phyloP scores from a whole-genome alignment of 169 alveolate genomes.

The Plasmodium chabaudi region DNA sequence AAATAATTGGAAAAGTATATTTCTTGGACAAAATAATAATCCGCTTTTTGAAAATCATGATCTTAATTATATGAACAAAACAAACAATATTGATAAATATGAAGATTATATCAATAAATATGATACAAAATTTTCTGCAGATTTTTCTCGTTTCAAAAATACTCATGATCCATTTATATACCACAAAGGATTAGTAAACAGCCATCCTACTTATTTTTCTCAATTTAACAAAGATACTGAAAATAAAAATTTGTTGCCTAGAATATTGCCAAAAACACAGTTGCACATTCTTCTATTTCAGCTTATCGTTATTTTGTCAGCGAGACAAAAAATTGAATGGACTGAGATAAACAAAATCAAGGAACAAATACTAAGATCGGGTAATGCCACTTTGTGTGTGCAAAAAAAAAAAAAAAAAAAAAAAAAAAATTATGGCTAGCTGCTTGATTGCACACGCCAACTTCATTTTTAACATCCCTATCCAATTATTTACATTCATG shows the following conservation, averaged over 20 bases:
- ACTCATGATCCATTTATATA: background rate
- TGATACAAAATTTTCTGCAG: background rate
- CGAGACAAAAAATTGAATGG: slow-evolving; percentile 71
- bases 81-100: background rate
- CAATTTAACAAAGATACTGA: background rate
- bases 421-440: background rate
- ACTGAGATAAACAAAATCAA: slow-evolving; percentile 23
- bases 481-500: background rate
- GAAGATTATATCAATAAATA: background rate
- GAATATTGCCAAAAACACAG: slow-evolving; percentile 50
- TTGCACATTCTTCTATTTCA: slow-evolving; percentile 59
- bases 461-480: background rate
- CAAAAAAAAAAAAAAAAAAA: background rate
- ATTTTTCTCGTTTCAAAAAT: background rate
- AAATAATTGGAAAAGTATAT: slow-evolving; percentile 19
- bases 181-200: background rate
- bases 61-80: slow-evolving; percentile 4
- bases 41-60: slow-evolving; percentile 1
- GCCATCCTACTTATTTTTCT: background rate
- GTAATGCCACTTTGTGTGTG: slow-evolving; percentile 1
- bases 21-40: slow-evolving; percentile 8
- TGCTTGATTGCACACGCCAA: background rate
- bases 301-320: slow-evolving; percentile 44
- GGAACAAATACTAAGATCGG: slow-evolving; percentile 18
- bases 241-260: slow-evolving; percentile 21